Base-by-base conservation (phyloP, 2,329 filamentous ascomycete species). In the Lithohypha guttulata region DNA sequence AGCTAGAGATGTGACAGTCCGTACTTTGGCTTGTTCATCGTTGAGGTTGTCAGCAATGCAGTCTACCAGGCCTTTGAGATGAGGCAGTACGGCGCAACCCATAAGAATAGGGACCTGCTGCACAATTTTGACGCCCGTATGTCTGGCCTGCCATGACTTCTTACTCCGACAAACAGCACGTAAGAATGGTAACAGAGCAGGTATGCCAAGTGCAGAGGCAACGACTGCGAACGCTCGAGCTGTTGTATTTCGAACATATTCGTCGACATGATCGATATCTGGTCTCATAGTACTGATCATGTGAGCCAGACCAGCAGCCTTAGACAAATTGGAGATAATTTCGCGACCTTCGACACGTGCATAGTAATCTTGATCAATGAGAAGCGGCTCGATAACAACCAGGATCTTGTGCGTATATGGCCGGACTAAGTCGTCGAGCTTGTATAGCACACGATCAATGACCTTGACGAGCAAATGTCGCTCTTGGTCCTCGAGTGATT, bases 201-300 rank as follows among this genome's bases (percentile, higher is more conserved):
- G 91, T 41, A 98, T 98, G 34, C 91, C 91, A 5, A 98, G 76
- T 13, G 91, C 91, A 14, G 89, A 95, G 2, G 91, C 91, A 25
- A 98, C 91, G 5, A 98, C 91, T 18, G 91, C 91, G 57, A 98
- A 98, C 1, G 91, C 91, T 67, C 91, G 75, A 39, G 91, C 91
- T 2, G 91, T 98, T 1, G 91, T 98, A 63, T 98, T 98, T 57
- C 91, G 78, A 9, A 98, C 93, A 58, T 98, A 98, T 60, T 98
- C 91, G 54, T 98, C 91, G 18, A 93, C 84, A 54, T 98, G 91
- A 53, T 98, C 91, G 50, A 98, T 94, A 73, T 98, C 91, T 0
- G 91, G 93, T 55, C 91, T 75, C 91, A 98, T 98, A 6, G 87
- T 94, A 64, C 86, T 94, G 59, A 98, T 98, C 91, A 98, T 98